phyloP scores from a whole-genome alignment of 1,139 yeast genomes.

The Geotrichum bryndzae region DNA sequence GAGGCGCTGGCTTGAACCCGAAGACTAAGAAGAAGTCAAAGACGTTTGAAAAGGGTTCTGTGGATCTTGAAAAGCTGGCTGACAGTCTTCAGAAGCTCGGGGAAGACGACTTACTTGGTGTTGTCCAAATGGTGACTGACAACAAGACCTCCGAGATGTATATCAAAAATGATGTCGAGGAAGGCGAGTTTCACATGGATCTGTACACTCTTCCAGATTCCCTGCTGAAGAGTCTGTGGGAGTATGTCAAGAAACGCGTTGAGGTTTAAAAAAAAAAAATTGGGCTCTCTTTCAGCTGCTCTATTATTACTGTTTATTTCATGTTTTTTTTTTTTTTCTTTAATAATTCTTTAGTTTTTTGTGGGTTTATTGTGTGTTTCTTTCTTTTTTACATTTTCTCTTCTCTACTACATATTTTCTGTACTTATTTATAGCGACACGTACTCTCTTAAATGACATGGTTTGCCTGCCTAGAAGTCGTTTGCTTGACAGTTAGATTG shows the following conservation, averaged over 20 bases:
- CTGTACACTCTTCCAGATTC: constrained; percentile 90
- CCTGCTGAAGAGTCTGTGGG: constrained; percentile 88
- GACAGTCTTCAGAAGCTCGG: constrained; percentile 79
- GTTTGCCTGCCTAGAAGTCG: not conserved
- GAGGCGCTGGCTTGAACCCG: constrained; percentile 28
- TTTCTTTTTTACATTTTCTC: not conserved
- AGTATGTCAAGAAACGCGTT: constrained; percentile 64
- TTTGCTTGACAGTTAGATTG: not conserved
- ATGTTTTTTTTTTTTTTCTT: not conserved
- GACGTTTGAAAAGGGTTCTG: constrained; percentile 50
- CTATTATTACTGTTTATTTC: not conserved
- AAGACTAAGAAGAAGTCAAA: constrained; percentile 48
- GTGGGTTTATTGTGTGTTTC: not conserved
- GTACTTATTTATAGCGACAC: not conserved
- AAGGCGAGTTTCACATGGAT: constrained; percentile 97
- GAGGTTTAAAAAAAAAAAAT: constrained; percentile 20
- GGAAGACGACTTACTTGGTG: constrained; percentile 90
- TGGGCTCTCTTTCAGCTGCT: not conserved
- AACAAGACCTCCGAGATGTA: constrained; percentile 94
- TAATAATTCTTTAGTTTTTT: not conserved
- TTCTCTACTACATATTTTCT: constrained; percentile 1
- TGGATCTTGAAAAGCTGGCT: constrained; percentile 87
- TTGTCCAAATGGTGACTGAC: constrained; percentile 96
- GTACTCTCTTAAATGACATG: not conserved
- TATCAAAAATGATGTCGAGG: constrained; percentile 90